These are phyloP conservation scores for Calocera cornea DNA, from an alignment of 768 basidiomycete species.

Conservation along the genomic window DNA sequence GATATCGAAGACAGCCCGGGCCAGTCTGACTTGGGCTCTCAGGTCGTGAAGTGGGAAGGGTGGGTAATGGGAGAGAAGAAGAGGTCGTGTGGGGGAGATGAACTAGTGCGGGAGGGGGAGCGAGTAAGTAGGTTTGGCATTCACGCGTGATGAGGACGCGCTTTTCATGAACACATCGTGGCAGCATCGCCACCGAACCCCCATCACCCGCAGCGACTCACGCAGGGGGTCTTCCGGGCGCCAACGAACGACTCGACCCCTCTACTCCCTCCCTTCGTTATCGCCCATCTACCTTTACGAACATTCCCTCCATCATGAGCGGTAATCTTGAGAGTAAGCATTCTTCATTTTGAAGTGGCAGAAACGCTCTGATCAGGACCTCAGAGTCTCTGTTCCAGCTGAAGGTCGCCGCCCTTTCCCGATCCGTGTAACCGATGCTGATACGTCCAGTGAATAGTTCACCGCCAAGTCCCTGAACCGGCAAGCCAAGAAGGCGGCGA, in stretches of 20 bases:
- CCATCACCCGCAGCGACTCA: neutral
- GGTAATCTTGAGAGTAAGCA: conserved; percentile 78
- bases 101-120: neutral
- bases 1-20: neutral
- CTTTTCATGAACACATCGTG: neutral
- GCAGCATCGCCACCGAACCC: neutral
- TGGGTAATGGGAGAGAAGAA: neutral
- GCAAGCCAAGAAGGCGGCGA: conserved; percentile 95
- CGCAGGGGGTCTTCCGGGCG: neutral
- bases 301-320: conserved; percentile 19
- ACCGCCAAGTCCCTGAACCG: conserved; percentile 89
- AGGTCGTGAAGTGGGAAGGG: neutral
- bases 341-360: neutral
- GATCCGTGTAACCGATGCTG: neutral
- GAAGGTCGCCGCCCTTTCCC: conserved; percentile 46
- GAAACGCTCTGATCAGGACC: conserved; percentile 6
- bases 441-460: conserved; percentile 43
- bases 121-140: neutral
- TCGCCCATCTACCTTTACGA: neutral
- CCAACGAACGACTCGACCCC: neutral
- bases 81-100: neutral
- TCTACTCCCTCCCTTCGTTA: neutral
- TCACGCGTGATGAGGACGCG: neutral
- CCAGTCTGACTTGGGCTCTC: neutral
- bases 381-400: conserved; percentile 96